Evolutionary conservation across 1,284 basidiomycete species (phyloP), one percentile per base, ranked within the genome.

Genomic region (Irpex lacteus): DNA sequence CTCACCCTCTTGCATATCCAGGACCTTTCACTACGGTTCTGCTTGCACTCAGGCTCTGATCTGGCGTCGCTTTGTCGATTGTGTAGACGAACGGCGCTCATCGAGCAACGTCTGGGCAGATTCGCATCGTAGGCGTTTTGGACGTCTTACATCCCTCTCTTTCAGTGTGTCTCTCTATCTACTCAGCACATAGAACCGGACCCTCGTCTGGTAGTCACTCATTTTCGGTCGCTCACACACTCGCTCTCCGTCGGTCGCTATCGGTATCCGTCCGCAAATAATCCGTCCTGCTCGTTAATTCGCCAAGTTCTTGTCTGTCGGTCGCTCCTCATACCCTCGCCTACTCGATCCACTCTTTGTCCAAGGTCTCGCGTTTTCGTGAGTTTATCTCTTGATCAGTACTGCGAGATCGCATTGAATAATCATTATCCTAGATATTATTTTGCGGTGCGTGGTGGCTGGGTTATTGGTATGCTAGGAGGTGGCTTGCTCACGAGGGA

Each of bases 161-260:
- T 37, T 58, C 52, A 59, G 21, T 54, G 61, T 26, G 57, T 59
- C 59, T 19, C 32, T 26, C 40, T 18, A 36, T 49, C 54, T 61
- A 37, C 50, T 26, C 60, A 53, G 52, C 63, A n/a, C 61, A 36
- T 54, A 54, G 61, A 52, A 63, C 65, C 65, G 59, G 65, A 66
- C 65, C 57, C 54, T 66, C 61, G 65, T 66, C 65, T 66, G 65
- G 65, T 34, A 65, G 63, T 65, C 63, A 49, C 59, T 67, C 63
- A 36, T 65, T 63, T 61, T 47, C 62, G 37, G 44, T 61, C 40
- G 65, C 65, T 66, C 49, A 63, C 65, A 18, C 62, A 53, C 56
- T 53, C 47, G 55, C 56, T 38, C 55, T 52, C 44, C 50, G 37
- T 64, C 64, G 62, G 57, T 63, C 64, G 55, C 60, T 63, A 61